Percentiles rank a stretch among this genome's conserved stretches.
These are phyloP conservation scores for Ramalina intermedia DNA, from an alignment of 495 filamentous ascomycete genomes.

Conservation along the genomic window DNA sequence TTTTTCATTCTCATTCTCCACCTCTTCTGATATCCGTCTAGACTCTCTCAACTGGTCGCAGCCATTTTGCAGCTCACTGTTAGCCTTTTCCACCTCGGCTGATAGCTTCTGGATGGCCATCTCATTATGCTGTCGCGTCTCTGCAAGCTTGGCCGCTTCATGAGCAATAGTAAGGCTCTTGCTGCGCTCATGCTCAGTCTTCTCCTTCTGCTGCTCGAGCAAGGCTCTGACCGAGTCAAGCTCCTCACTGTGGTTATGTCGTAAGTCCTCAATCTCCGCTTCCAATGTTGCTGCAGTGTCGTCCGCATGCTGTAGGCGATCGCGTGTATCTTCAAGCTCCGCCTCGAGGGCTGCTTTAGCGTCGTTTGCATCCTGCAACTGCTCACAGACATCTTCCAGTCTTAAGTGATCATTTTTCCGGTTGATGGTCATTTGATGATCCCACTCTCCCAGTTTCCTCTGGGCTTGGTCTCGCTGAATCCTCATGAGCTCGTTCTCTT, in stretches of 20 bases:
- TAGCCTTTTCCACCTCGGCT: slow-evolving; percentile 13
- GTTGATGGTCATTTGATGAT: background rate
- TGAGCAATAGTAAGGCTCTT: slow-evolving; percentile 23
- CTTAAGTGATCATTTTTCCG: background rate
- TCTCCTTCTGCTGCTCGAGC: slow-evolving; percentile 2
- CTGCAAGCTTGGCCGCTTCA: slow-evolving; percentile 22
- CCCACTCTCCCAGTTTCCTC: background rate
- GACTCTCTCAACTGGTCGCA: slow-evolving; percentile 29
- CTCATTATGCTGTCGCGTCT: slow-evolving; percentile 30
- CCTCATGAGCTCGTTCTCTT: slow-evolving; percentile 2
- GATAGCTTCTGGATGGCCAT: slow-evolving; percentile 20
- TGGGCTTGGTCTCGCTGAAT: background rate
- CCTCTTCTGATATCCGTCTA: slow-evolving; percentile 28
- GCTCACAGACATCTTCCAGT: background rate
- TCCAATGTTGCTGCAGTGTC: background rate
- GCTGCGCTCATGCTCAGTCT: slow-evolving; percentile 18
- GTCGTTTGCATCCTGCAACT: slow-evolving; percentile 2
- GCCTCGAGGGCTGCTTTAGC: slow-evolving; percentile 18
- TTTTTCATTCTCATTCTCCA: slow-evolving; percentile 33
- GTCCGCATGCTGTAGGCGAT: background rate
- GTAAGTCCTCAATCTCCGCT: background rate
- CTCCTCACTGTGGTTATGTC: background rate
- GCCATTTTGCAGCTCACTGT: slow-evolving; percentile 10
- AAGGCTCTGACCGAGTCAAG: slow-evolving; percentile 1
- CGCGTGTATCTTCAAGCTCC: slow-evolving; percentile 12